Evolutionary conservation across 2,329 filamentous ascomycete species (phyloP), one percentile per base, ranked within the genome.

Genomic region (Nectriaceae sp.): DNA sequence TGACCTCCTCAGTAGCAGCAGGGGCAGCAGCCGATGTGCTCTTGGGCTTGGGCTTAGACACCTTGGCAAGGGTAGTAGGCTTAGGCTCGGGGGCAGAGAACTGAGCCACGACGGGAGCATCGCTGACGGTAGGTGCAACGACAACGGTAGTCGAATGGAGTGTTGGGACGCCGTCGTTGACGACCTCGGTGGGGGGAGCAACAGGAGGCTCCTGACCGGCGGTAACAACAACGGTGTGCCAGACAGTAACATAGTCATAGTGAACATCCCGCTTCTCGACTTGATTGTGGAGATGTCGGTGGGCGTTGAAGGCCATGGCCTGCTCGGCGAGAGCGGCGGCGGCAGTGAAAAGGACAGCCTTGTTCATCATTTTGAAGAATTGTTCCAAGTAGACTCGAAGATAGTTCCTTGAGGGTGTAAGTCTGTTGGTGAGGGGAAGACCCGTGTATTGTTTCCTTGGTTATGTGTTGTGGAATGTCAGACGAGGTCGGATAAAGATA

Each of bases 301-400:
- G 71, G 49, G 67, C 57, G 64, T 70, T 71, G 55, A 71, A 59
- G 55, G 72, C 77, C 35, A 71, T 49, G 51, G 69, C 69, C 63
- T 76, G 70, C 57, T 73, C 68, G 56, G 71, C 66, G 40, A 79
- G 67, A 57, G 71, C 66, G 49, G 73, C 66, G 47, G 72, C 66
- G 45, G 72, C 73, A 45, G 71, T 70, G 48, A 79, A 60, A 49
- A 68, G 51, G 47, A 70, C 63, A 49, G 75, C 50, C 59, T 73
- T 67, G 56, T 75, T 76, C 54, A 70, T 65, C 76, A 78, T 78
- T 16, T 52, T 71, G 65, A 52, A 40, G 44, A 44, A 47, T 40
- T 42, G 37, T 39, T 21, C 21, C n/a, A 37, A 24, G 33, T 44
- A 40, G 47, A 44, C 33, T 36, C 33, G 33, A 11, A 37, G 33